These are phyloP conservation scores for Pythium rishiriense DNA, from an alignment of 352 stramenopile genomes.

Conservation along the genomic window DNA sequence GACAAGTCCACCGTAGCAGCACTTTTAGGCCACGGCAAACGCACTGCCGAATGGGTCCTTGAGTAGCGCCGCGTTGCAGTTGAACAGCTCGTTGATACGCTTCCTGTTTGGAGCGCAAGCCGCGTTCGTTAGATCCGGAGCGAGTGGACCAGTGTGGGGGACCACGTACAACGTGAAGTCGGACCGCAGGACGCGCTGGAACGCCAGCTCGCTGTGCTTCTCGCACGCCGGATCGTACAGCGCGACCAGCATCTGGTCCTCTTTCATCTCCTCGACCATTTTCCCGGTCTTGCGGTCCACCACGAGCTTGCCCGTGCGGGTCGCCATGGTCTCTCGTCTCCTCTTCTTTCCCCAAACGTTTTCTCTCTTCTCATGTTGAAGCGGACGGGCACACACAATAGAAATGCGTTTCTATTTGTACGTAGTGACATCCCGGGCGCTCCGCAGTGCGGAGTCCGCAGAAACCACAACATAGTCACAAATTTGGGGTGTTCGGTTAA, in stretches of 20 bases:
- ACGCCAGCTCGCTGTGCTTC: constrained; percentile 40
- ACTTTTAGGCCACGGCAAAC: constrained; percentile 1
- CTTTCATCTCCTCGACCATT: constrained; percentile 66
- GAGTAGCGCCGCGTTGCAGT: constrained; percentile 59
- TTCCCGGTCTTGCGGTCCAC: constrained; percentile 54
- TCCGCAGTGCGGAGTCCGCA: too few relatives aligned
- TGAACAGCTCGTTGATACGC: constrained; percentile 57
- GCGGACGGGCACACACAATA: not conserved
- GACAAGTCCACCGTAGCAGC: not conserved
- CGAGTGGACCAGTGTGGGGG: not conserved
- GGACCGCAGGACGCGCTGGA: constrained; percentile 51
- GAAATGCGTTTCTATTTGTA: constrained; percentile 12
- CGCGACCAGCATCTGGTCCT: constrained; percentile 67
- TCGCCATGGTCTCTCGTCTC: constrained; percentile 45
- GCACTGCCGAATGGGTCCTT: constrained; percentile 72
- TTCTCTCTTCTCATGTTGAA: constrained; percentile 11
- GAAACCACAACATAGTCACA: constrained; percentile 5
- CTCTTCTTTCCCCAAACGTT: not conserved
- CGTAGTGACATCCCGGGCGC: not conserved
- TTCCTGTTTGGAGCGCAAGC: constrained; percentile 23
- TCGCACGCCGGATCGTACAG: constrained; percentile 46
- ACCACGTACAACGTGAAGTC: constrained; percentile 57
- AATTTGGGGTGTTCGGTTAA: not conserved
- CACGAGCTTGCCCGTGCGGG: constrained; percentile 52
- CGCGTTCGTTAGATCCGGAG: not conserved